These are phyloP conservation scores for Cercospora zeina DNA, from an alignment of 2,329 filamentous ascomycete species.

Conservation along the genomic window DNA sequence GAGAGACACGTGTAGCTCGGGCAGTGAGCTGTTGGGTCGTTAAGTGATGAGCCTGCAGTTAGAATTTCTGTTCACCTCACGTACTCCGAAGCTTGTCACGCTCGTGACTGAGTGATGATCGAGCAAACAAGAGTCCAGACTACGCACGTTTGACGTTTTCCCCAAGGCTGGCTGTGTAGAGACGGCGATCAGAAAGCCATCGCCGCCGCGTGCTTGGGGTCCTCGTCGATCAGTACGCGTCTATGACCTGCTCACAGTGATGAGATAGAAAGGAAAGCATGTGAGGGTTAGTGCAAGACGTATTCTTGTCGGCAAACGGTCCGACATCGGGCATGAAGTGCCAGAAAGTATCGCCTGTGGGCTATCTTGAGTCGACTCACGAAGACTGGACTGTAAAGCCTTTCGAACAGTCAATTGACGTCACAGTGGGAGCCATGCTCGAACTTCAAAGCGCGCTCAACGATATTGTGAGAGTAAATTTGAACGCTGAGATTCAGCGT, in stretches of 20 bases:
- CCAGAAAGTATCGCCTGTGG: neutral
- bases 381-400: neutral
- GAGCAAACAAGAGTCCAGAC: neutral
- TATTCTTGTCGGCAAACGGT: neutral
- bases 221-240: neutral
- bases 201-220: neutral
- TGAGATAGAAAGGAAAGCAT: neutral
- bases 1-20: neutral
- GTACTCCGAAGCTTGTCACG: neutral
- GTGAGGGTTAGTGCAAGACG: neutral
- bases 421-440: neutral
- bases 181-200: neutral
- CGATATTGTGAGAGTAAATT: neutral
- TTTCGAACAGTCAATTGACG: neutral
- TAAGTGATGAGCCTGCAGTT: too few relatives aligned
- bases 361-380: neutral
- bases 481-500: neutral
- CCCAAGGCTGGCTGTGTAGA: neutral
- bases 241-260: neutral
- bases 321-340: slow-evolving; percentile 2
- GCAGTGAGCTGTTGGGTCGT: too few relatives aligned
- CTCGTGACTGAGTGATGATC: neutral
- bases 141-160: slow-evolving; percentile 1
- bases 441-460: neutral
- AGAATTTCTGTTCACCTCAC: neutral